phyloP scores from a whole-genome alignment of 1,284 basidiomycete species.

The Ustilago shanxiensis region DNA sequence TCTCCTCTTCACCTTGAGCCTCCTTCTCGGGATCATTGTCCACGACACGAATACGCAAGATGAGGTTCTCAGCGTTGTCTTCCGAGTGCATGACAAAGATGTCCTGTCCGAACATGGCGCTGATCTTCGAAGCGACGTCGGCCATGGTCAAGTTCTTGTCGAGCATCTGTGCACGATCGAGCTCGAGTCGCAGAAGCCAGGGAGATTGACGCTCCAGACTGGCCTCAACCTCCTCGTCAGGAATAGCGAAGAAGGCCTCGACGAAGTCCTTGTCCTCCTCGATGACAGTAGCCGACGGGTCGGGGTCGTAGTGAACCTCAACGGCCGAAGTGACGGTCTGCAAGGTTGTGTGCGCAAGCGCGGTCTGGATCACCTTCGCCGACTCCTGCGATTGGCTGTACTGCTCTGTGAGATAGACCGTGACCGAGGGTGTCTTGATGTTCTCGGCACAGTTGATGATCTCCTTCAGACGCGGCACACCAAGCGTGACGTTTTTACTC shows the following conservation, averaged over 20 bases:
- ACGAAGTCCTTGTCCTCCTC: conserved; percentile 97
- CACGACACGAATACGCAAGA: conserved; percentile 92
- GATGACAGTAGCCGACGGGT: conserved; percentile 90
- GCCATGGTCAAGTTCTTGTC: conserved; percentile 96
- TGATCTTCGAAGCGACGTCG: conserved; percentile 92
- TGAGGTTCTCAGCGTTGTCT: conserved; percentile 96
- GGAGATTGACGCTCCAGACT: conserved; percentile 93
- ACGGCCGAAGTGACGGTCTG: conserved; percentile 94
- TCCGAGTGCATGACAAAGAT: conserved; percentile 99
- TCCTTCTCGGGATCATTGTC: conserved; percentile 90
- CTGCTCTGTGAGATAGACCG: conserved; percentile 77
- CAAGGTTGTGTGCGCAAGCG: conserved; percentile 92
- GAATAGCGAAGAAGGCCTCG: conserved; percentile 99
- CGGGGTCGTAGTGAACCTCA: conserved; percentile 98
- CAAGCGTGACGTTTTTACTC: conserved; percentile 98
- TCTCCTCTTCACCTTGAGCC: conserved; percentile 92
- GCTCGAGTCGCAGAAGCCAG: conserved; percentile 95
- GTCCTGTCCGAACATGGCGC: conserved; percentile 94
- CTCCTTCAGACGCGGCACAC: conserved; percentile 97
- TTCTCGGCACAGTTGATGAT: conserved; percentile 99
- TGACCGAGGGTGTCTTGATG: conserved; percentile 96
- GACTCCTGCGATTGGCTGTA: conserved; percentile 72
- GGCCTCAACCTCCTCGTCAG: conserved; percentile 93
- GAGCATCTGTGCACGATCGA: conserved; percentile 97
- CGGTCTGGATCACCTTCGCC: conserved; percentile 90